Percentiles rank a stretch among this genome's conserved stretches.
These are phyloP conservation scores for Fusarium sp. DNA, from an alignment of 2,329 filamentous ascomycete species.

Conservation along the genomic window DNA sequence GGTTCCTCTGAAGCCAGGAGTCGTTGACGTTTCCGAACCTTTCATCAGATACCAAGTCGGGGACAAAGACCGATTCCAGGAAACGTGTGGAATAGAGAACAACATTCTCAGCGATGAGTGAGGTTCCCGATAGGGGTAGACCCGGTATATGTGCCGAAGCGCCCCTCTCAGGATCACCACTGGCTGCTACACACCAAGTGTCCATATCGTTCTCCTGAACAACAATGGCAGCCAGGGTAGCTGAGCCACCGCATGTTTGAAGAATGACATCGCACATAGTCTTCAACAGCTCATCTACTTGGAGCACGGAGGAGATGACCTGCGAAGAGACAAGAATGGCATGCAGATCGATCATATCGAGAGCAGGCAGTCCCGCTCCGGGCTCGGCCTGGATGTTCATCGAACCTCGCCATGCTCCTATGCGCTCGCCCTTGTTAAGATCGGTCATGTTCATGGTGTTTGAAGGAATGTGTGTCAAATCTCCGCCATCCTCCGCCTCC, in stretches of 20 bases:
- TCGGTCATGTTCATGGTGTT: slow-evolving; percentile 58
- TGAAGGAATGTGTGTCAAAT: slow-evolving; percentile 55
- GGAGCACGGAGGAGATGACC: slow-evolving; percentile 80
- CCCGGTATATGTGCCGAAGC: slow-evolving; percentile 74
- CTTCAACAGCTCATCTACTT: slow-evolving; percentile 79
- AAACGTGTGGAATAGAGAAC: slow-evolving; percentile 82
- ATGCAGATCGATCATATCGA: slow-evolving; percentile 86
- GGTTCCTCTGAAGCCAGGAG: slow-evolving; percentile 74
- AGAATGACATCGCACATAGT: slow-evolving; percentile 86
- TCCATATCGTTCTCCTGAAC: slow-evolving; percentile 73
- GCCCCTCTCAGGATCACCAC: slow-evolving; percentile 76
- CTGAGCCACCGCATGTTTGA: slow-evolving; percentile 77
- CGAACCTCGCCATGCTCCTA: slow-evolving; percentile 72
- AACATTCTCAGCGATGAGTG: slow-evolving; percentile 79
- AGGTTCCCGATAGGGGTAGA: slow-evolving; percentile 71
- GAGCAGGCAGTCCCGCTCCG: slow-evolving; percentile 73
- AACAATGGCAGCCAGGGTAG: slow-evolving; percentile 78
- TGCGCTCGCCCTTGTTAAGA: slow-evolving; percentile 64
- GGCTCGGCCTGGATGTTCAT: slow-evolving; percentile 66
- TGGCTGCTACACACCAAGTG: slow-evolving; percentile 79
- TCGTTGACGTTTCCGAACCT: slow-evolving; percentile 80
- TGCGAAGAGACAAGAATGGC: slow-evolving; percentile 83
- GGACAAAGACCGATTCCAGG: slow-evolving; percentile 78
- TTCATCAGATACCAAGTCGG: slow-evolving; percentile 79
- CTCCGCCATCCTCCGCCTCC: slow-evolving; percentile 59